phyloP scores from a whole-genome alignment of 192 early-diverging fungal genomes.

The Entomortierella parvispora region DNA sequence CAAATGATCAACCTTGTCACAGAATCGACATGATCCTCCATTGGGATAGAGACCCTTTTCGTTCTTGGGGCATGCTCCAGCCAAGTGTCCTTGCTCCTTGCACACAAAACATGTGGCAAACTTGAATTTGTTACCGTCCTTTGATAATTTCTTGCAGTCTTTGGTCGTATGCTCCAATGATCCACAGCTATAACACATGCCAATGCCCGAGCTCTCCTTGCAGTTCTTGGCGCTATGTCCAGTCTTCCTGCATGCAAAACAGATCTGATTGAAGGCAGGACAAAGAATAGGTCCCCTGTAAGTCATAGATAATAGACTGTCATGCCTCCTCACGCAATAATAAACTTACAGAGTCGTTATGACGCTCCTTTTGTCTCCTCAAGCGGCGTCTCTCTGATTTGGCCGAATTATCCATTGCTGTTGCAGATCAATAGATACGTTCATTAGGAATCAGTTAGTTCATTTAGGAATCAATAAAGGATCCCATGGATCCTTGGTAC shows the following conservation, averaged over 20 bases:
- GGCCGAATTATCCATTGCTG: slow-evolving; percentile 24
- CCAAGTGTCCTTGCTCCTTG: slow-evolving; percentile 83
- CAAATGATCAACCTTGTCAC: slow-evolving; percentile 87
- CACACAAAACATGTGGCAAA: slow-evolving; percentile 93
- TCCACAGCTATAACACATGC: slow-evolving; percentile 92
- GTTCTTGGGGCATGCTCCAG: slow-evolving; percentile 87
- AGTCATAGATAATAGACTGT: background rate
- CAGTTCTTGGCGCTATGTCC: slow-evolving; percentile 90
- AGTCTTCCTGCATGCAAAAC: slow-evolving; percentile 85
- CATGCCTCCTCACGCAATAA: background rate
- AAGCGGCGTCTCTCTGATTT: slow-evolving; percentile 45
- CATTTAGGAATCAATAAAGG: too few relatives aligned
- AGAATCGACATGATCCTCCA: slow-evolving; percentile 90
- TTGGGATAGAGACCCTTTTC: slow-evolving; percentile 90
- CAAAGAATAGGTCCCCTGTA: too few relatives aligned
- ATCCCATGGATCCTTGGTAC: too few relatives aligned
- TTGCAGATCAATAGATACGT: background rate
- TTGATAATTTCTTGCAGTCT: slow-evolving; percentile 71
- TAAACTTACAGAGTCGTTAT: slow-evolving; percentile 35
- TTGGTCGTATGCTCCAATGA: slow-evolving; percentile 86
- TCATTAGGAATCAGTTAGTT: too few relatives aligned
- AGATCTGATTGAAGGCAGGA: slow-evolving; percentile 56
- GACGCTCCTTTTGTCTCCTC: slow-evolving; percentile 46
- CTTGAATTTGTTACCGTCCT: slow-evolving; percentile 65
- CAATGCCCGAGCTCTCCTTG: slow-evolving; percentile 67